These are phyloP conservation scores for Calonectria leucothoes DNA, from an alignment of 2,329 filamentous ascomycete species.

Conservation along the genomic window DNA sequence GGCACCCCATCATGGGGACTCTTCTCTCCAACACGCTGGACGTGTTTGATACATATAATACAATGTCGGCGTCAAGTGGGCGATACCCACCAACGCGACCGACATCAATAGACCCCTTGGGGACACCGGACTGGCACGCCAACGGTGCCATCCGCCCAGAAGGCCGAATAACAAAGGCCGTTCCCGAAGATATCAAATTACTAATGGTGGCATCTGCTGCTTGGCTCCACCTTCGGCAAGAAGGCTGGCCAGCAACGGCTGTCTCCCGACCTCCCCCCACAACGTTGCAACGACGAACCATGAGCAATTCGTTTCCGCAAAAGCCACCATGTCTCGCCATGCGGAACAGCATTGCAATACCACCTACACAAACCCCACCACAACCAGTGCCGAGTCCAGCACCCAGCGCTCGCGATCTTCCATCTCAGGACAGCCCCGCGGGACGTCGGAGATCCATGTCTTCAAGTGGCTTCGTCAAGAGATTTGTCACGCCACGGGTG, in stretches of 20 bases:
- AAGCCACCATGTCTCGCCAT: conserved; percentile 35
- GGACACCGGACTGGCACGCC: conserved; percentile 34
- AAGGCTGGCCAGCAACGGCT: conserved; percentile 48
- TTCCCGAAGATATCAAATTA: conserved; percentile 48
- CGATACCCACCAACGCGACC: conserved; percentile 59
- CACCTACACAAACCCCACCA: conserved; percentile 28
- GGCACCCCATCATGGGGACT: conserved; percentile 80
- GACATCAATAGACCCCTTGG: conserved; percentile 39
- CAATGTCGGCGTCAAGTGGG: conserved; percentile 62
- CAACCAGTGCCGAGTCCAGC: conserved; percentile 31
- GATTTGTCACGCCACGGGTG: conserved; percentile 37
- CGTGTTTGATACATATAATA: conserved; percentile 75
- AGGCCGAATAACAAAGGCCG: conserved; percentile 44
- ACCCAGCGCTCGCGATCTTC: conserved; percentile 29
- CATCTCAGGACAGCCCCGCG: conserved; percentile 26
- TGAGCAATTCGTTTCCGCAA: conserved; percentile 32
- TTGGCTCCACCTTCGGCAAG: conserved; percentile 51
- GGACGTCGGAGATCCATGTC: conserved; percentile 40
- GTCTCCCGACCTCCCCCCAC: conserved; percentile 43
- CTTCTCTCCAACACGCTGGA: conserved; percentile 74
- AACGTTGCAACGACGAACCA: conserved; percentile 39
- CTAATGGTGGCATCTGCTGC: conserved; percentile 53
- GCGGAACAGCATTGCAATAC: conserved; percentile 30
- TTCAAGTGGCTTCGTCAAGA: conserved; percentile 39
- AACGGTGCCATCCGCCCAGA: conserved; percentile 37